Conservation (phyloP, 2,329 filamentous ascomycete genomes). For the Ascosphaera apis region DNA sequence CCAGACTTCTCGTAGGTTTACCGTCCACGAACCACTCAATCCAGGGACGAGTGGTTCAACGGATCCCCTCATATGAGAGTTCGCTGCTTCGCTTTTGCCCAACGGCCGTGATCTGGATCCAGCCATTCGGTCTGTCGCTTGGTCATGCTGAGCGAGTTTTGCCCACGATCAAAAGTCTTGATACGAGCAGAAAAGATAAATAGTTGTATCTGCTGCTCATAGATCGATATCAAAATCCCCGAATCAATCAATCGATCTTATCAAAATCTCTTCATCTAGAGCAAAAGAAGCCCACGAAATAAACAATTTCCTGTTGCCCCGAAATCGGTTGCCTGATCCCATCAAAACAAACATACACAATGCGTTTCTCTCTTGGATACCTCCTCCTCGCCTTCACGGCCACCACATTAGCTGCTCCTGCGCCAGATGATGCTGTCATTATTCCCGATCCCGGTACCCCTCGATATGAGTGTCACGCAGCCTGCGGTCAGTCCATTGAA, state of each 20-base stretch:
- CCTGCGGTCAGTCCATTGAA: conserved; percentile 9
- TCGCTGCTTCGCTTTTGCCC: background rate
- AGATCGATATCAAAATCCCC: too few species aligned
- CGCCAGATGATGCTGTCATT: conserved; percentile 3
- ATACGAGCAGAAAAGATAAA: background rate
- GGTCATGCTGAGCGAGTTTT: background rate
- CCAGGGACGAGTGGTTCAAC: background rate
- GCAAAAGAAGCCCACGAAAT: too few species aligned
- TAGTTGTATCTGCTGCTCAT: background rate
- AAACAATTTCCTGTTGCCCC: too few species aligned
- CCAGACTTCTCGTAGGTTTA: too few species aligned
- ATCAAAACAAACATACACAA: background rate
- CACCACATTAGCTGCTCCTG: conserved; percentile 4
- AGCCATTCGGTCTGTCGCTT: background rate
- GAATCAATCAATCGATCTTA: too few species aligned
- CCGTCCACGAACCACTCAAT: too few species aligned
- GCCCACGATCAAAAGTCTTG: background rate
- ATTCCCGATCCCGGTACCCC: conserved; percentile 8
- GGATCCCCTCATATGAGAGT: background rate
- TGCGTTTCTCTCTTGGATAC: background rate
- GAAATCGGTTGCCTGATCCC: too few species aligned
- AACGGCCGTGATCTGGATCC: background rate
- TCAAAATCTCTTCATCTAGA: too few species aligned
- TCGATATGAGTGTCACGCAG: conserved; percentile 11
- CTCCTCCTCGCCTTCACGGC: conserved; percentile 1